Evolutionary conservation across 2,329 filamentous ascomycete genomes (phyloP).

Genomic region (Pestalotiopsis sp.): DNA sequence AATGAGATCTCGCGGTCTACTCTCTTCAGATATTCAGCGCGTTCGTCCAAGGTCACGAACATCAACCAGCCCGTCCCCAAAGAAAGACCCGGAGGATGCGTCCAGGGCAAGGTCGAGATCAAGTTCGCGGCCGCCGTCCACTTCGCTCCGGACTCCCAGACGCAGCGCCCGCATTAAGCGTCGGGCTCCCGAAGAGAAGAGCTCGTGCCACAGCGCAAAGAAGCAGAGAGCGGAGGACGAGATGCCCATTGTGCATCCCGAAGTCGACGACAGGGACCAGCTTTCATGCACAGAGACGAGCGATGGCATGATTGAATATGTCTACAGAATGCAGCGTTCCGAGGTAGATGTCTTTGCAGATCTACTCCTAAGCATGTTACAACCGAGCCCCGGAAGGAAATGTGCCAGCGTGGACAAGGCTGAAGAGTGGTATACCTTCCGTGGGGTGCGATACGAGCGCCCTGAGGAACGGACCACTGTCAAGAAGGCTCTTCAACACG

Average conservation of each 20-base stretch:
- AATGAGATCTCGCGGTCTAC: not conserved
- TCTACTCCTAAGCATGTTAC: not conserved
- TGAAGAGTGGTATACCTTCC: not conserved
- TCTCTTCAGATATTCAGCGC: not conserved
- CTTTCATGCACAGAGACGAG: not conserved
- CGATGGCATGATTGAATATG: conserved; percentile 4
- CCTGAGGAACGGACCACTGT: not conserved
- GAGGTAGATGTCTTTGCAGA: not conserved
- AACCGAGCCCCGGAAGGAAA: not conserved
- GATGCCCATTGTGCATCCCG: not conserved
- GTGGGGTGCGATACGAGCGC: not conserved
- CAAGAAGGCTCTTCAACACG: not conserved
- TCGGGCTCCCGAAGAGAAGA: not conserved
- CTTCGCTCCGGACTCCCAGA: not conserved
- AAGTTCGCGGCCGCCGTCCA: not conserved
- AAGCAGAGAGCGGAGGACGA: not conserved
- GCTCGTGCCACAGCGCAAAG: not conserved
- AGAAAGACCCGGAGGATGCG: not conserved
- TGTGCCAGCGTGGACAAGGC: too few relatives aligned
- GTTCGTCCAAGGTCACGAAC: not conserved
- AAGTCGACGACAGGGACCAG: not conserved
- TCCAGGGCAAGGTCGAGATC: not conserved
- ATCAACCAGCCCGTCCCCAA: not conserved
- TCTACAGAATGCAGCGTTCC: not conserved
- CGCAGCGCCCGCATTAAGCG: not conserved